phyloP scores from a whole-genome alignment of 495 filamentous ascomycete species.

The Aspergillus cavernicola region DNA sequence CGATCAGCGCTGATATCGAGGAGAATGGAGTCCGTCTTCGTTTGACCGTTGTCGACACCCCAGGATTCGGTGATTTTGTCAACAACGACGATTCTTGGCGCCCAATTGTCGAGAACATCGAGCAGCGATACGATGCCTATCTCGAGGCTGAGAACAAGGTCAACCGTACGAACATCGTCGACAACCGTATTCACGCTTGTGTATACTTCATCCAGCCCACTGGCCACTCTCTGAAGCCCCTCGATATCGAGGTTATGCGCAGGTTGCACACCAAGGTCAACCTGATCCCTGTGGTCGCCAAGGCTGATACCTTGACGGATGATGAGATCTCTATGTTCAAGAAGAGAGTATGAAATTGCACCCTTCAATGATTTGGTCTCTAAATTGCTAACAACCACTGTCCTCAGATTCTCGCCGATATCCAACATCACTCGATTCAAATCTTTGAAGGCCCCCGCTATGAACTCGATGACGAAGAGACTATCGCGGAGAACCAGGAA shows the following conservation, averaged over 20 bases:
- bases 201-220: conserved; percentile 99
- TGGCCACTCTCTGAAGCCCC: conserved; percentile 96
- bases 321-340: conserved; percentile 95
- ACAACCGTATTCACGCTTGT: conserved; percentile 97
- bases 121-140: conserved; percentile 97
- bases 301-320: conserved; percentile 95
- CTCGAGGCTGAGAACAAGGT: conserved; percentile 99
- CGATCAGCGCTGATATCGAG: conserved; percentile 97
- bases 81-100: conserved; percentile 99
- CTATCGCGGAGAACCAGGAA: conserved; percentile 98
- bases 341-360: conserved; percentile 66
- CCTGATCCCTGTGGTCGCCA: conserved; percentile 97
- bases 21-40: conserved; percentile 98
- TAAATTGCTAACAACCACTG: not conserved
- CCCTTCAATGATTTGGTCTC: not conserved
- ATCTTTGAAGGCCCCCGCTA: conserved; percentile 99
- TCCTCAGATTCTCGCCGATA: conserved; percentile 88
- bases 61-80: conserved; percentile 97
- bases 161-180: conserved; percentile 98
- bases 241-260: conserved; percentile 99
- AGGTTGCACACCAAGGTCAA: conserved; percentile 99
- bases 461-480: conserved; percentile 98
- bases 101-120: conserved; percentile 98
- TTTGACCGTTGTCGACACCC: conserved; percentile 94
- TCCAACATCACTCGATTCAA: conserved; percentile 91